A percentile compares a stretch with the other conserved stretches of the same genome.
Evolutionary conservation across 116 monocot species (phyloP).

Genomic region (Dioscorea cayenensis): DNA sequence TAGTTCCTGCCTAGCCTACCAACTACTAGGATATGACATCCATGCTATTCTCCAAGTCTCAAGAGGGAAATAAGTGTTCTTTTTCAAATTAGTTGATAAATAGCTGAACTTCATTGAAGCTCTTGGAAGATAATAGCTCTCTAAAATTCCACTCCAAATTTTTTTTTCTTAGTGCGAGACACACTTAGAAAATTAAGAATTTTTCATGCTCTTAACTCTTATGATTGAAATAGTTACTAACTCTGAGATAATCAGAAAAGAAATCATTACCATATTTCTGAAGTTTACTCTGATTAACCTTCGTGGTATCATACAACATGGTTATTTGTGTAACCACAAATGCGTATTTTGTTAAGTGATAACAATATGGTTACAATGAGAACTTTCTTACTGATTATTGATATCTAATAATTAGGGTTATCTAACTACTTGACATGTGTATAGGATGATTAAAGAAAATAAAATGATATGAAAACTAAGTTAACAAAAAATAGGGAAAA

Average conservation of each 20-base stretch:
- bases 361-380: too few relatives aligned
- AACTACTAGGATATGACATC: slow-evolving; percentile 84
- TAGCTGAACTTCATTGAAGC: slow-evolving; percentile 76
- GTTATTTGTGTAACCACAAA: slow-evolving; percentile 99
- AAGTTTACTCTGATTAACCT: slow-evolving; percentile 76
- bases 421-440: too few relatives aligned
- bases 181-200: not conserved
- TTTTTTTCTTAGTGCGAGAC: slow-evolving; percentile 59
- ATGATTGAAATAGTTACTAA: not conserved
- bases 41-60: slow-evolving; percentile 77
- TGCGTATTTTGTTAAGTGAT: too few relatives aligned
- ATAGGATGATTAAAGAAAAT: too few relatives aligned
- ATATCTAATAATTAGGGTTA: too few relatives aligned
- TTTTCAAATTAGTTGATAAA: slow-evolving; percentile 44
- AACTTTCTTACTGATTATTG: too few relatives aligned
- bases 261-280: slow-evolving; percentile 84
- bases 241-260: not conserved
- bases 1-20: slow-evolving; percentile 57
- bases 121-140: slow-evolving; percentile 76
- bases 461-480: too few relatives aligned
- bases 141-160: slow-evolving; percentile 85
- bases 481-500: too few relatives aligned
- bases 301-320: slow-evolving; percentile 92
- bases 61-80: slow-evolving; percentile 41
- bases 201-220: not conserved